Conservation (phyloP, 768 basidiomycete species). For the Boletus speciosus region DNA sequence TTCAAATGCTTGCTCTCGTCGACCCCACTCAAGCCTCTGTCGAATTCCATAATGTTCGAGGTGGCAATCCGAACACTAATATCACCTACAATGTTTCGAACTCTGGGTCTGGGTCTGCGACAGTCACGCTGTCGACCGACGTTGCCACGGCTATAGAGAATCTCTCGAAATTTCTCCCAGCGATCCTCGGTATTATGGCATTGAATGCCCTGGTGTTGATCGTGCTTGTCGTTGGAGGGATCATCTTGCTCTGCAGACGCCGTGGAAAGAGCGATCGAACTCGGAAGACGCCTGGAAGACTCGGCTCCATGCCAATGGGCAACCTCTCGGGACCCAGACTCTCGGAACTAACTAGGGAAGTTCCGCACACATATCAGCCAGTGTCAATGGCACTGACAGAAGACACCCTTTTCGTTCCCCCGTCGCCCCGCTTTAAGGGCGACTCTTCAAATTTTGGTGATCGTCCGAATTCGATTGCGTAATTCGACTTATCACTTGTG, state of each 20-base stretch:
- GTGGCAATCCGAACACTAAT: constrained; percentile 58
- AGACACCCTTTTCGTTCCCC: constrained; percentile 50
- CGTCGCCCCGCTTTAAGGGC: constrained; percentile 55
- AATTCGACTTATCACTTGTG: constrained; percentile 8
- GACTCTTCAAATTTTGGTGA: constrained; percentile 27
- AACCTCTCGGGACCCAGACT: constrained; percentile 30
- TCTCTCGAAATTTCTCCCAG: constrained; percentile 65
- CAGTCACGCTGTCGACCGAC: constrained; percentile 56
- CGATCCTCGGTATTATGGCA: constrained; percentile 70
- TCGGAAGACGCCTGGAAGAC: constrained; percentile 41
- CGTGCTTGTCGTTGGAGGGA: constrained; percentile 50
- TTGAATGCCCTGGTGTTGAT: constrained; percentile 73
- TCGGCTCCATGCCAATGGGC: constrained; percentile 59
- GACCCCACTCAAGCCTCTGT: constrained; percentile 66
- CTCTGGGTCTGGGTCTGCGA: constrained; percentile 41
- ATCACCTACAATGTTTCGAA: constrained; percentile 60
- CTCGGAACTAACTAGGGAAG: constrained; percentile 37
- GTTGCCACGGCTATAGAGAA: constrained; percentile 57
- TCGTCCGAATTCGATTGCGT: constrained; percentile 44
- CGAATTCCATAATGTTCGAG: constrained; percentile 67
- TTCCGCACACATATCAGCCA: constrained; percentile 60
- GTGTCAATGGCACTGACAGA: constrained; percentile 54
- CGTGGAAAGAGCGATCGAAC: constrained; percentile 34
- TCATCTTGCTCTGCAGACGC: constrained; percentile 52
- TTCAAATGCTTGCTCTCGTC: constrained; percentile 68